Percentiles rank a stretch among this genome's conserved stretches.
Conservation (phyloP, 257 asterid species). For the Nicotiana knightiana region DNA sequence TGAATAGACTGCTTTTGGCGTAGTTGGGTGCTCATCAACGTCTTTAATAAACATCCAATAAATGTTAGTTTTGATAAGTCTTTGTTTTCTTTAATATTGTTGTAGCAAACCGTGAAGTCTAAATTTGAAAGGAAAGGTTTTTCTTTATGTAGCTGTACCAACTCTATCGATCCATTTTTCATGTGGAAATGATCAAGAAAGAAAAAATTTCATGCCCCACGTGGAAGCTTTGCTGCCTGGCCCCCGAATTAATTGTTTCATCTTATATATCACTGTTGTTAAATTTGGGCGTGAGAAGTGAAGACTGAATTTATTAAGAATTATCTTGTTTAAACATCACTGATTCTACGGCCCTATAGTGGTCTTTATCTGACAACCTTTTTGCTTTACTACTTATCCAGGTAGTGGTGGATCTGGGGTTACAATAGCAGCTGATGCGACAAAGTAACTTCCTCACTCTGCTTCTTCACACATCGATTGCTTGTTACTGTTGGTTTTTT, state of each 20-base stretch:
- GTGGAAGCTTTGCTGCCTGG: neutral
- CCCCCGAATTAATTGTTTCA: neutral
- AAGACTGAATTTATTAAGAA: neutral
- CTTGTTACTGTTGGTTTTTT: neutral
- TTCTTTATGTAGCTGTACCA: neutral
- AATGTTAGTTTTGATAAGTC: neutral
- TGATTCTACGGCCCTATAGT: neutral
- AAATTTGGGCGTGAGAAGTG: neutral
- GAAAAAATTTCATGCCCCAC: neutral
- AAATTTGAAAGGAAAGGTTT: neutral
- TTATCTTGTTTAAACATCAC: neutral
- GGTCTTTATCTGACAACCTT: neutral
- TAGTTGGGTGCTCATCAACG: neutral
- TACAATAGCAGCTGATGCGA: slow-evolving; percentile 66
- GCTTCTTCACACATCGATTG: neutral
- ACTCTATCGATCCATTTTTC: no score
- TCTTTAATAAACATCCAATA: neutral
- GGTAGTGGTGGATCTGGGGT: slow-evolving; percentile 59
- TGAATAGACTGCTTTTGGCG: neutral
- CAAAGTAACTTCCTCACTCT: slow-evolving; percentile 54
- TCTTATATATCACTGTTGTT: neutral
- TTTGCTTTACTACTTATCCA: slow-evolving; percentile 24
- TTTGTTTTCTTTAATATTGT: neutral
- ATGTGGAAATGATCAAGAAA: neutral
- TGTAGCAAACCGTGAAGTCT: neutral